Conservation (phyloP, 2,329 filamentous ascomycete genomes). For the Fusarium paranaense region DNA sequence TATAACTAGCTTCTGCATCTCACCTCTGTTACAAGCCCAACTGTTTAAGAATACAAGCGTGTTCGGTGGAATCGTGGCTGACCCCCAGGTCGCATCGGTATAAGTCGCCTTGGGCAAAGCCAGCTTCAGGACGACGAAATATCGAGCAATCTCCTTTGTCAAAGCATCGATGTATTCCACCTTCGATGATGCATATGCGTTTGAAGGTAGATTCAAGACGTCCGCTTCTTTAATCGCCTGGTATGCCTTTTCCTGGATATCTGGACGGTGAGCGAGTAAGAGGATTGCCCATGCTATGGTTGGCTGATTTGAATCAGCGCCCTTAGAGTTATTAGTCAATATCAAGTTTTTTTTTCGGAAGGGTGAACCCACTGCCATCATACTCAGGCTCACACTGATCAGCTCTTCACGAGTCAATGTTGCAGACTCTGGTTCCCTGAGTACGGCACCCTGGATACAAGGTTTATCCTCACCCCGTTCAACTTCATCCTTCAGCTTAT, state of each 20-base stretch:
- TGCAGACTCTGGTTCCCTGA: constrained; percentile 75
- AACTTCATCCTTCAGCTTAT: constrained; percentile 34
- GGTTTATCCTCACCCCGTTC: constrained; percentile 70
- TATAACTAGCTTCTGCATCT: neutral
- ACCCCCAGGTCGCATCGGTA: constrained; percentile 38
- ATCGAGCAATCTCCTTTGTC: constrained; percentile 73
- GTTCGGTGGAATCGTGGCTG: constrained; percentile 63
- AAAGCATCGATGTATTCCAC: constrained; percentile 73
- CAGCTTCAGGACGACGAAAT: constrained; percentile 74
- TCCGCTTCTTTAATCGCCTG: constrained; percentile 4
- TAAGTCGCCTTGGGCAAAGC: constrained; percentile 67
- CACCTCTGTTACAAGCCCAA: constrained; percentile 46
- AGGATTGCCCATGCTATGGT: constrained; percentile 45
- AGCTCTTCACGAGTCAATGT: constrained; percentile 72
- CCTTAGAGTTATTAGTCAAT: constrained; percentile 16
- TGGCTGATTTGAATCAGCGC: constrained; percentile 45
- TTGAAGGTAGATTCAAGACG: neutral
- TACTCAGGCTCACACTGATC: constrained; percentile 74
- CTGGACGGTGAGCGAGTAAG: constrained; percentile 42
- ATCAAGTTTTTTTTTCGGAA: too few species aligned
- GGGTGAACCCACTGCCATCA: constrained; percentile 51
- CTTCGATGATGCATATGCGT: constrained; percentile 57
- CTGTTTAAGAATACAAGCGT: constrained; percentile 52
- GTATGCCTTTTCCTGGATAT: constrained; percentile 43
- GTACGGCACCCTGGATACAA: constrained; percentile 75